Evolutionary conservation across 495 filamentous ascomycete genomes (phyloP), one percentile per base, ranked within the genome.

Genomic region (Cairneyella variabilis): DNA sequence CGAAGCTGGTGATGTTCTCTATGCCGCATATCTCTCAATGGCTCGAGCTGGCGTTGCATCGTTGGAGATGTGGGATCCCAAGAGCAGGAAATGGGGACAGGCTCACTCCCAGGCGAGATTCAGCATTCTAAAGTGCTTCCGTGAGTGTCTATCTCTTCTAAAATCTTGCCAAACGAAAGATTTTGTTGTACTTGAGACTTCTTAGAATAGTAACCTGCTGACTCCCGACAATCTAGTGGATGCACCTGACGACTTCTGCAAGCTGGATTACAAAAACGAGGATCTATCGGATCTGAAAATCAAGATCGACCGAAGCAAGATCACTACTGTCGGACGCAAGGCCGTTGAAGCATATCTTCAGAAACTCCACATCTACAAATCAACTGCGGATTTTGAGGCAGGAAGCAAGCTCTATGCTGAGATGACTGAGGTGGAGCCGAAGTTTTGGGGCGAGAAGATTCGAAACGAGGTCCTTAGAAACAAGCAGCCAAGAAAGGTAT

Each of bases 81-180:
- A 91, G 74, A 84, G 76, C 52, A 17, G 16, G 5, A 47, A 47
- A 34, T 47, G 44, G 44, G 44, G 44, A n/a, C 48, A 51, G 18
- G 30, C 90, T 22, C 92, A 98, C 62, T 95, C 89, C 76, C 91
- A 97, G 71, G 93, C 93, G 3, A 86, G 93, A 14, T 97, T 91
- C 71, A 86, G 83, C 55, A 98, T 97, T 63, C 71, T 98, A 30
- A 77, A 85, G 56, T 86, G 84, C 27, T 96, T 97, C 83, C 78
- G 97, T n/a, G 75, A n/a, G n/a, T n/a, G n/a, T n/a, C n/a, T n/a
- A n/a, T n/a, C n/a, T n/a, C n/a, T n/a, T n/a, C n/a, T n/a, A n/a
- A n/a, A n/a, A n/a, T n/a, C n/a, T n/a, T n/a, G n/a, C n/a, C n/a
- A n/a, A n/a, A n/a, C n/a, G n/a, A n/a, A n/a, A n/a, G n/a, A n/a